A percentile compares a stretch with the other conserved stretches of the same genome.
These are phyloP conservation scores for Colletotrichum sp. DNA, from an alignment of 2,329 filamentous ascomycete species.

Conservation along the genomic window DNA sequence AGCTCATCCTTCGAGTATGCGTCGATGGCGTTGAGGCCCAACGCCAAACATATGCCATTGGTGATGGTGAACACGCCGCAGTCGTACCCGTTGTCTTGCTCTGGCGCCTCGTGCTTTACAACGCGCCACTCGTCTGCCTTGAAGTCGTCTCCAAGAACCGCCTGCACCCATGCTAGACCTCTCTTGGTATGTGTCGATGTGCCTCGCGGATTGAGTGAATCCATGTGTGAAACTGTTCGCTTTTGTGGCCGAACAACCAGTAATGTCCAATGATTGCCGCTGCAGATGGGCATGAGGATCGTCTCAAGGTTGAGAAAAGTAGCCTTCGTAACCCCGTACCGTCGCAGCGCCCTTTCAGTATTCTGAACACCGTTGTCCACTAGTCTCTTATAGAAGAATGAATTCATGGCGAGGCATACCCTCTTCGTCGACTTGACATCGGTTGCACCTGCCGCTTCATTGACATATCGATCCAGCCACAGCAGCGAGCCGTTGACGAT, in stretches of 20 bases:
- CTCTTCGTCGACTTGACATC: slow-evolving; percentile 47
- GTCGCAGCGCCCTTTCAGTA: slow-evolving; percentile 61
- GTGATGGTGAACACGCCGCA: slow-evolving; percentile 81
- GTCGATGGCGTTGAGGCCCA: slow-evolving; percentile 57
- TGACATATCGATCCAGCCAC: slow-evolving; percentile 64
- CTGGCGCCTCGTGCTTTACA: slow-evolving; percentile 52
- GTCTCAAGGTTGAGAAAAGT: slow-evolving; percentile 71
- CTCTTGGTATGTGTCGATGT: slow-evolving; percentile 42
- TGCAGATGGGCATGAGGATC: slow-evolving; percentile 73
- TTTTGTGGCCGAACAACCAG: slow-evolving; percentile 68
- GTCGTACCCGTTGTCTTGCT: slow-evolving; percentile 72
- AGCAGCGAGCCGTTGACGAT: slow-evolving; percentile 72
- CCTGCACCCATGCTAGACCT: slow-evolving; percentile 60
- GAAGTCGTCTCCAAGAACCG: slow-evolving; percentile 60
- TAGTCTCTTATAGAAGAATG: slow-evolving; percentile 68
- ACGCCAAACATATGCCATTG: slow-evolving; percentile 69
- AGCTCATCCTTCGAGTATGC: slow-evolving; percentile 59
- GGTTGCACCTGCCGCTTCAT: slow-evolving; percentile 58
- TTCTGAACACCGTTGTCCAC: slow-evolving; percentile 49
- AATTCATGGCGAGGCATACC: slow-evolving; percentile 67
- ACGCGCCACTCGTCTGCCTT: slow-evolving; percentile 64
- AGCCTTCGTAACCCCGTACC: slow-evolving; percentile 59
- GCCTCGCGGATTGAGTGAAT: slow-evolving; percentile 61
- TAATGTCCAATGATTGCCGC: slow-evolving; percentile 72
- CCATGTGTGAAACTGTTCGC: slow-evolving; percentile 70